Conservation (phyloP, 768 basidiomycete species). For the Sutorius australiensis region DNA sequence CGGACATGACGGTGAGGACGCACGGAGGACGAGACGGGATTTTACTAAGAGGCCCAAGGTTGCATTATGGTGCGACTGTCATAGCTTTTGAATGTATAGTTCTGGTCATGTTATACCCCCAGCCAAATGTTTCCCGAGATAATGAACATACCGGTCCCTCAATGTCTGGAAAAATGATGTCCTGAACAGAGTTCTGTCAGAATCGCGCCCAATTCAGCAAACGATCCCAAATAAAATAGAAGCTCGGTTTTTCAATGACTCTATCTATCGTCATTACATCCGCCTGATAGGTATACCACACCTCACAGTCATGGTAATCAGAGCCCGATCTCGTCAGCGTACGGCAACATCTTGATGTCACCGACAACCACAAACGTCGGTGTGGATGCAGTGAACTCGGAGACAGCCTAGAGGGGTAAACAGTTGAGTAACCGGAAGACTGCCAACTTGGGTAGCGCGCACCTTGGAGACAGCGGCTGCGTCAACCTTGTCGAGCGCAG, state of each 20-base stretch:
- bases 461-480: conserved; percentile 71
- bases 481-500: conserved; percentile 67
- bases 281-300: conserved; percentile 9
- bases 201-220: not conserved
- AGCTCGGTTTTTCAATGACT: conserved; percentile 5
- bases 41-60: not conserved
- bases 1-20: conserved; percentile 25
- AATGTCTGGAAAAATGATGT: not conserved
- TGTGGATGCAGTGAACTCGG: conserved; percentile 65
- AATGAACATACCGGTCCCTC: not conserved
- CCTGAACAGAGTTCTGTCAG: not conserved
- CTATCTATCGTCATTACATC: conserved; percentile 20
- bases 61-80: not conserved
- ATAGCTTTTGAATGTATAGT: not conserved
- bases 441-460: not conserved
- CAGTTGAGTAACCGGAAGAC: not conserved
- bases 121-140: not conserved
- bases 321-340: conserved; percentile 79
- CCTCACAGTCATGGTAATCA: conserved; percentile 31
- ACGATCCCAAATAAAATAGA: not conserved
- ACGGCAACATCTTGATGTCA: conserved; percentile 70
- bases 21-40: not conserved
- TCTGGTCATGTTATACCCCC: not conserved
- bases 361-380: conserved; percentile 89
- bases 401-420: conserved; percentile 41